A percentile compares a stretch with the other conserved stretches of the same genome.
These are phyloP conservation scores for Mortierella sp. DNA, from an alignment of 371 early-diverging fungal genomes.

Conservation along the genomic window DNA sequence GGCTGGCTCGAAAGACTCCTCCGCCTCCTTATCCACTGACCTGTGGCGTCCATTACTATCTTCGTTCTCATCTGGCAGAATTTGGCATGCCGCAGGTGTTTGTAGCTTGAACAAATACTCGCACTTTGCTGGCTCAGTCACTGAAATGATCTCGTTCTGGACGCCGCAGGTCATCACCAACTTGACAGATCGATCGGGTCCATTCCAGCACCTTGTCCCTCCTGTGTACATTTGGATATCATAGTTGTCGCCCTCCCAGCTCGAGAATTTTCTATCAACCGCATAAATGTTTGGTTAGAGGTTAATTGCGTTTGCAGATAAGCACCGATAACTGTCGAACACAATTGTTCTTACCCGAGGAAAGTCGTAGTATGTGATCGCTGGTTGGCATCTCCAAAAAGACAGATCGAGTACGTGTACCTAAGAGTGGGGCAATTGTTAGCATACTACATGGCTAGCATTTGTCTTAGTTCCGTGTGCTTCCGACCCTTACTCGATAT, in stretches of 20 bases:
- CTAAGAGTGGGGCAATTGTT: slow-evolving; percentile 38
- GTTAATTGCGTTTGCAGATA: too few relatives aligned
- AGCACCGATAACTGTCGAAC: too few relatives aligned
- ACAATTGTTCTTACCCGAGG: slow-evolving; percentile 72
- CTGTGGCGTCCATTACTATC: neutral
- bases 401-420: slow-evolving; percentile 87
- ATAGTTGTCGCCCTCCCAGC: slow-evolving; percentile 58
- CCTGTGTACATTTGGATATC: slow-evolving; percentile 69
- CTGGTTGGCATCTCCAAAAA: slow-evolving; percentile 82
- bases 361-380: slow-evolving; percentile 64
- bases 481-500: slow-evolving; percentile 80
- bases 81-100: slow-evolving; percentile 83
- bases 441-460: neutral
- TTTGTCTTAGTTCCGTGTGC: too few relatives aligned
- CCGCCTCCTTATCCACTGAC: neutral
- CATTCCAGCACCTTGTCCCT: slow-evolving; percentile 94
- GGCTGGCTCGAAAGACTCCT: neutral
- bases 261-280: slow-evolving; percentile 47
- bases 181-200: slow-evolving; percentile 81
- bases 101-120: slow-evolving; percentile 81
- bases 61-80: slow-evolving; percentile 7
- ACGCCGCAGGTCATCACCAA: slow-evolving; percentile 74
- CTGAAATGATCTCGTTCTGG: slow-evolving; percentile 72
- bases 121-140: slow-evolving; percentile 93
- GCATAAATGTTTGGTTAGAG: too few relatives aligned